These are phyloP conservation scores for Schizosaccharomyces octosporus DNA, from an alignment of 805 yeast species.

Conservation along the genomic window DNA sequence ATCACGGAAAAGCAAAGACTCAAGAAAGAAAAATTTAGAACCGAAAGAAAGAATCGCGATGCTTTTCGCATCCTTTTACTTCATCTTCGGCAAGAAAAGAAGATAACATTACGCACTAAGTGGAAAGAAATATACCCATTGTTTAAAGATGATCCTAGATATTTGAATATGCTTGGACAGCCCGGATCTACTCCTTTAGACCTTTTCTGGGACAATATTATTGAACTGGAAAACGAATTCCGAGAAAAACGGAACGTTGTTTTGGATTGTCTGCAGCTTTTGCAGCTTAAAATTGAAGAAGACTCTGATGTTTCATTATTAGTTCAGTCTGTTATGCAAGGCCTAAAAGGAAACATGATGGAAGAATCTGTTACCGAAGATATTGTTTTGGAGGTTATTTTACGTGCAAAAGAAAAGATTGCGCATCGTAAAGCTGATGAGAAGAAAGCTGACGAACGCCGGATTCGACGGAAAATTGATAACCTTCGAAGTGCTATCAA, in stretches of 20 bases:
- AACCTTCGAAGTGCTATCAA: slow-evolving; percentile 12
- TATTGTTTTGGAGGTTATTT: slow-evolving; percentile 4
- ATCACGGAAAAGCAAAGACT: slow-evolving; percentile 11
- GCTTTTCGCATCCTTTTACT: slow-evolving; percentile 26
- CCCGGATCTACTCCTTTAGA: slow-evolving; percentile 59
- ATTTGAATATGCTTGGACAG: slow-evolving; percentile 41
- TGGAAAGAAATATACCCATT: slow-evolving; percentile 33
- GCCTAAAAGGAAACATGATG: slow-evolving; percentile 4
- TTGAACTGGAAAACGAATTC: slow-evolving; percentile 30
- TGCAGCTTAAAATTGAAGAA: slow-evolving; percentile 11
- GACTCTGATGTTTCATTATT: slow-evolving; percentile 8
- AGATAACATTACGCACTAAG: slow-evolving; percentile 25
- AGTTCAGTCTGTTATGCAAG: slow-evolving; percentile 8
- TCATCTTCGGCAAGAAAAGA: slow-evolving; percentile 14
- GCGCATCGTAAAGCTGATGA: slow-evolving; percentile 10
- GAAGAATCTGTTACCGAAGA: slow-evolving; percentile 5
- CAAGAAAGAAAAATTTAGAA: slow-evolving; percentile 22
- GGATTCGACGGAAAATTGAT: slow-evolving; percentile 12
- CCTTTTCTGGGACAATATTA: slow-evolving; percentile 48
- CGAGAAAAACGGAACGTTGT: slow-evolving; percentile 36
- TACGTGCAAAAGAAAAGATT: slow-evolving; percentile 6
- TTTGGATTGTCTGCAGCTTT: slow-evolving; percentile 23
- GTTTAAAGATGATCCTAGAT: slow-evolving; percentile 31
- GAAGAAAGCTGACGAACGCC: slow-evolving; percentile 11
- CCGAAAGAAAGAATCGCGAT: slow-evolving; percentile 44